Percentiles rank a stretch among this genome's conserved stretches.
These are phyloP conservation scores for Flaveria robusta DNA, from an alignment of 129 eudicot species.

Conservation along the genomic window DNA sequence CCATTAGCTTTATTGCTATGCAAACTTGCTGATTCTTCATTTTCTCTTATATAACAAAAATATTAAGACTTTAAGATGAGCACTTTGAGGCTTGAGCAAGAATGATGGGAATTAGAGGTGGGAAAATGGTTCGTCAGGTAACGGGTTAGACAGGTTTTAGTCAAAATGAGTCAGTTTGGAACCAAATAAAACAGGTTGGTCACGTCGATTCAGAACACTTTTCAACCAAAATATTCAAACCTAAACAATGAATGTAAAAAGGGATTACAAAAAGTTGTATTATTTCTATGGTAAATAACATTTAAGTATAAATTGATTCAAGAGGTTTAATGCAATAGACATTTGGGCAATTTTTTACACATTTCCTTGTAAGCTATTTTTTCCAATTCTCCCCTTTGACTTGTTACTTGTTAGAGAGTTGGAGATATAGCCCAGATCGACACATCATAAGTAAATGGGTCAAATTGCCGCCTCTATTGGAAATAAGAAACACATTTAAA, in stretches of 20 bases:
- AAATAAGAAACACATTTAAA: background rate
- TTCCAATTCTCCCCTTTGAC: background rate
- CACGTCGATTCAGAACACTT: background rate
- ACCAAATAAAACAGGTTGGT: too few relatives aligned
- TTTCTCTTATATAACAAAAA: conserved; percentile 46
- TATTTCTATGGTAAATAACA: background rate
- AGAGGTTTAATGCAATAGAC: background rate
- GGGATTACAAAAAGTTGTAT: background rate
- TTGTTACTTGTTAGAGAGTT: too few relatives aligned
- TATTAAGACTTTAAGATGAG: background rate
- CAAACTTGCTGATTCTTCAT: conserved; percentile 36
- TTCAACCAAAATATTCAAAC: background rate
- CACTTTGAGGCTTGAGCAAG: background rate
- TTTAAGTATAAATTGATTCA: background rate
- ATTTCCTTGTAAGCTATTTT: background rate
- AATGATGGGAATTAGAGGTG: background rate
- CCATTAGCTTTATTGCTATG: conserved; percentile 45
- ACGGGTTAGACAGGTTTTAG: background rate
- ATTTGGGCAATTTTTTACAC: background rate
- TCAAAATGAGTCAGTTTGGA: background rate
- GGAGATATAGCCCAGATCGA: background rate
- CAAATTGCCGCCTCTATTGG: background rate
- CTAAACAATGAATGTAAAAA: background rate
- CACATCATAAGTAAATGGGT: background rate
- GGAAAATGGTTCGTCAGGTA: background rate